Evolutionary conservation across 1,139 yeast genomes (phyloP), one percentile per base, ranked within the genome.

Genomic region (Yamadazyma diddensiae): DNA sequence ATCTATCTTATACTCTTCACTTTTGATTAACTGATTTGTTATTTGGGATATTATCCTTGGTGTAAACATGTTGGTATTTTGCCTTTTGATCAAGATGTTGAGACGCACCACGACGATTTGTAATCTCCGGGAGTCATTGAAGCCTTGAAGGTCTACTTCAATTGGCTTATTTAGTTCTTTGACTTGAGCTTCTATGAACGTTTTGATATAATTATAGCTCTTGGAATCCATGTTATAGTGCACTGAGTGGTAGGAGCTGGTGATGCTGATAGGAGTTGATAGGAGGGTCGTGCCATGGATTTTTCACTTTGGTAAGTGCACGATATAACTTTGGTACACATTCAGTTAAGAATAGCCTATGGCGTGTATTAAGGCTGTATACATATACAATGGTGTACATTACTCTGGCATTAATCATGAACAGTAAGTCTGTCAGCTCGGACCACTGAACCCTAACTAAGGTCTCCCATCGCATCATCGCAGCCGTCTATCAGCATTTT

Each of bases 1-100:
- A 15, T 47, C 37, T 13, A 64, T 28, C 36, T 61, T 58, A 18
- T 54, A 50, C 24, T 50, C 47, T 36, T 67, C 73, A 33, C 55
- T 47, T 45, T 59, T 59, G 13, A 61, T 29, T 9, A 67, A 47
- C 39, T 66, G 73, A 34, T 57, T 62, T 8, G 58, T 56, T 1
- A 65, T 55, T 34, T 63, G 70, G 38, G 58, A 56, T 9, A 58
- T 52, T n/a, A 58, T 53, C 37, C 62, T 67, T 10, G 51, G 36
- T 23, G 53, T 43, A 42, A 57, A 67, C 29, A 48, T 38, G 31
- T 46, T 52, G 24, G 57, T 37, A 35, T 62, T 59, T 39, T 62
- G 62, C 15, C 63, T 40, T 32, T 48, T 52, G 8, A 66, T 41
- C 24, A 46, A 46, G 10, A 50, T 36, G 36, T 65, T 65, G 30